phyloP scores from a whole-genome alignment of 371 early-diverging fungal species.

The Basidiobolus meristosporus region DNA sequence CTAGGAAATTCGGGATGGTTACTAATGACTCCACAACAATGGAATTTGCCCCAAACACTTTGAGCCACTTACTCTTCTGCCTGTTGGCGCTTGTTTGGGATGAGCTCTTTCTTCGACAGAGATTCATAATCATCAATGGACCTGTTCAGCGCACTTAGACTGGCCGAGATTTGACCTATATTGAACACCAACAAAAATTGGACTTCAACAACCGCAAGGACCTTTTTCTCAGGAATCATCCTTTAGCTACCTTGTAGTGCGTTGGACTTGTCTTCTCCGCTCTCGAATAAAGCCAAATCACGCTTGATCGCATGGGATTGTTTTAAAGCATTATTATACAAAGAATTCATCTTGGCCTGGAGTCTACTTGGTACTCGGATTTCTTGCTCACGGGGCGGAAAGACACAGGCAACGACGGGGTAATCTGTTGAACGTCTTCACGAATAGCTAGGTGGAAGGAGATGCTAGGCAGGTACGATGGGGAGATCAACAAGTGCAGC shows the following conservation, averaged over 20 bases:
- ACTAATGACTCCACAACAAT: background rate
- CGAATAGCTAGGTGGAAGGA: too few species aligned
- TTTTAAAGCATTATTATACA: background rate
- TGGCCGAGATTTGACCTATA: constrained; percentile 51
- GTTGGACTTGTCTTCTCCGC: background rate
- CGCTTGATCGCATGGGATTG: background rate
- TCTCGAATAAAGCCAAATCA: background rate
- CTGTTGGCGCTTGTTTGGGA: constrained; percentile 50
- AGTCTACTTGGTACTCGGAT: too few species aligned
- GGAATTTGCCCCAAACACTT: background rate
- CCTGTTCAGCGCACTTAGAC: constrained; percentile 38
- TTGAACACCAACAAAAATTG: background rate
- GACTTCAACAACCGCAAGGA: background rate
- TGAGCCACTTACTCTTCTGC: constrained; percentile 32
- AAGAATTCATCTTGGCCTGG: background rate
- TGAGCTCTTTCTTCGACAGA: constrained; percentile 51
- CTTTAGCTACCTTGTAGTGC: background rate
- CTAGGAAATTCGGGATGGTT: constrained; percentile 9
- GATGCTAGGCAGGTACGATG: too few species aligned
- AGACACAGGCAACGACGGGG: too few species aligned
- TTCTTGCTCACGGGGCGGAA: too few species aligned
- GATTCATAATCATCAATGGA: constrained; percentile 51
- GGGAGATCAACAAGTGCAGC: too few species aligned
- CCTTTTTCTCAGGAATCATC: background rate
- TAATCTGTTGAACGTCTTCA: too few species aligned